These are phyloP conservation scores for Actinomortierella ambigua DNA, from an alignment of 371 early-diverging fungal genomes.

Conservation along the genomic window DNA sequence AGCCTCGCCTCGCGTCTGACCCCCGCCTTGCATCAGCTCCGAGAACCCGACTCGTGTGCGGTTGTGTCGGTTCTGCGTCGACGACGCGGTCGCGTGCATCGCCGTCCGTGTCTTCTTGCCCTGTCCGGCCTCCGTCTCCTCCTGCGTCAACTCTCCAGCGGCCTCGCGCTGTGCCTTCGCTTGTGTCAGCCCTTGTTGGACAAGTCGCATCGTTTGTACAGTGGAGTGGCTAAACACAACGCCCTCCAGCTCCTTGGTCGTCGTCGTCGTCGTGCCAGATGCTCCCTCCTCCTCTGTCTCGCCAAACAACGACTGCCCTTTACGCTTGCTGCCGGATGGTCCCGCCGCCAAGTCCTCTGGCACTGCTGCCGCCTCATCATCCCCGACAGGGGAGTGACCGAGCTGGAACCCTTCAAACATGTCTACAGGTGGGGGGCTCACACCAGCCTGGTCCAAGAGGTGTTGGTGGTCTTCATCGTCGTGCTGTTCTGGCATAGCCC, in stretches of 20 bases:
- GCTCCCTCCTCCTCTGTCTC: conserved; percentile 17
- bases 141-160: too few species aligned
- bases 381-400: conserved; percentile 13
- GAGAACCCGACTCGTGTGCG: conserved; percentile 26
- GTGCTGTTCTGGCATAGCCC: conserved; percentile 20
- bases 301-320: conserved; percentile 26
- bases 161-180: too few species aligned
- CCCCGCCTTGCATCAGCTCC: conserved; percentile 18
- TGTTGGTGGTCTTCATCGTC: conserved; percentile 2
- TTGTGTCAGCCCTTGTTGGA: conserved; percentile 19
- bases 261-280: conserved; percentile 9
- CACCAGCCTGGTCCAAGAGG: conserved; percentile 6
- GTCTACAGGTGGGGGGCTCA: conserved; percentile 28
- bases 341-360: conserved; percentile 17
- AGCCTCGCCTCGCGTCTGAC: conserved; percentile 64
- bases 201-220: conserved; percentile 36
- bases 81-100: conserved; percentile 29
- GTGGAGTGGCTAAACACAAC: conserved; percentile 34
- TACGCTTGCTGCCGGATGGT: conserved; percentile 7
- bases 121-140: conserved; percentile 12
- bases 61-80: conserved; percentile 20
- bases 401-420: conserved; percentile 31
- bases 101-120: conserved; percentile 15
- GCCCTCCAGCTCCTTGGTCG: conserved; percentile 35
- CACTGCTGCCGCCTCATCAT: not conserved